Percentiles rank a stretch among this genome's conserved stretches.
phyloP scores from a whole-genome alignment of 148 eudicot species.

The Persicaria tinctoria region DNA sequence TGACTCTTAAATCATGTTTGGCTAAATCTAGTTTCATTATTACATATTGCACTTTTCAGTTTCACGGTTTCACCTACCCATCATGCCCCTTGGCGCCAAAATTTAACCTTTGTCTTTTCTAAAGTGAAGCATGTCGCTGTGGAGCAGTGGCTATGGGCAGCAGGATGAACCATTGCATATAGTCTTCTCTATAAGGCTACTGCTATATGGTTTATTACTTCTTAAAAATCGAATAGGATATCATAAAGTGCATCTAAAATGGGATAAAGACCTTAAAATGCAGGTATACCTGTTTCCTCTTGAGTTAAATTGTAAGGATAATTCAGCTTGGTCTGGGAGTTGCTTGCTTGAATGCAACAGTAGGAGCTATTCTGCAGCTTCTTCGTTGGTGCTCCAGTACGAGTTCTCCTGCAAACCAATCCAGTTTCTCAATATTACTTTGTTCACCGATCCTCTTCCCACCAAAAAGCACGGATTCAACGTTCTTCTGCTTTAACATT shows the following conservation, averaged over 20 bases:
- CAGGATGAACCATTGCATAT: neutral
- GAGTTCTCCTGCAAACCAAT: slow-evolving; percentile 87
- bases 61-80: slow-evolving; percentile 3
- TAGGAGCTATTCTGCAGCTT: slow-evolving; percentile 84
- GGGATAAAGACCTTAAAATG: neutral
- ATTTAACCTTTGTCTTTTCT: neutral
- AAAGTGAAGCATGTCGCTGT: neutral
- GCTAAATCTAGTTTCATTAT: neutral
- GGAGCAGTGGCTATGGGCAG: neutral
- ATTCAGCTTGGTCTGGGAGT: slow-evolving; percentile 28
- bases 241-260: neutral
- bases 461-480: slow-evolving; percentile 76
- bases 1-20: slow-evolving; percentile 1
- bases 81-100: neutral
- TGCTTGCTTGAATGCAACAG: slow-evolving; percentile 88
- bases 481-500: slow-evolving; percentile 89
- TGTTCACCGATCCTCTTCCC: slow-evolving; percentile 75
- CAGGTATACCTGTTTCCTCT: neutral
- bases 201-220: neutral
- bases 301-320: neutral
- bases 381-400: slow-evolving; percentile 90
- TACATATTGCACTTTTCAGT: neutral
- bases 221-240: neutral
- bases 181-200: slow-evolving; percentile 19
- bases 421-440: slow-evolving; percentile 77